These are phyloP conservation scores for Streptanthus diversifolius DNA, from an alignment of 345 rosid species.

Conservation along the genomic window DNA sequence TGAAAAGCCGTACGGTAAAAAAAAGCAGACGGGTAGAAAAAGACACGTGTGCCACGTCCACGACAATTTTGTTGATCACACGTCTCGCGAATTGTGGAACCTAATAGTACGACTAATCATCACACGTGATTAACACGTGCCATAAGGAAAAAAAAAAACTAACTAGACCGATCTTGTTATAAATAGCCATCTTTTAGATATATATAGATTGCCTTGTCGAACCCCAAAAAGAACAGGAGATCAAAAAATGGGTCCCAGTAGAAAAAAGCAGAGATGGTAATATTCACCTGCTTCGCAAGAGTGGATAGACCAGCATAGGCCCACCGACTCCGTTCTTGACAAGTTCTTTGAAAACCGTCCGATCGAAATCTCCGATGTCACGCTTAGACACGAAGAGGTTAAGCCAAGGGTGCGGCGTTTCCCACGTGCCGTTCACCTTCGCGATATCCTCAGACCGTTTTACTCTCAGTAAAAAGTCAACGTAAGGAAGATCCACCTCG, in stretches of 20 bases:
- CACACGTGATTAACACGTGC: slow-evolving; percentile 39
- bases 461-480: slow-evolving; percentile 74
- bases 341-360: slow-evolving; percentile 54
- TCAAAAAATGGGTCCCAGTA: not conserved
- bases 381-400: slow-evolving; percentile 67
- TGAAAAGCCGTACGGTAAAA: not conserved
- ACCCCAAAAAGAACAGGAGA: not conserved
- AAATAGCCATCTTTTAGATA: not conserved
- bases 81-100: slow-evolving; percentile 9
- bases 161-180: slow-evolving; percentile 5
- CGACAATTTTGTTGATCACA: slow-evolving; percentile 9
- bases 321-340: slow-evolving; percentile 79
- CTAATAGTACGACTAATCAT: slow-evolving; percentile 5
- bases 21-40: not conserved
- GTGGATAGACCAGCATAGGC: slow-evolving; percentile 88
- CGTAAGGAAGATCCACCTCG: slow-evolving; percentile 56
- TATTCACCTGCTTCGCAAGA: slow-evolving; percentile 74
- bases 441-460: slow-evolving; percentile 58
- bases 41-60: slow-evolving; percentile 17
- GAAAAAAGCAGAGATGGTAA: not conserved
- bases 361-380: slow-evolving; percentile 61
- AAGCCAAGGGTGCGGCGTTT: slow-evolving; percentile 93
- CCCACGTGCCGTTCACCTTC: slow-evolving; percentile 67
- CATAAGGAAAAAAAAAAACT: not conserved
- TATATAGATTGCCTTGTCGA: slow-evolving; percentile 2